Evolutionary conservation across 1,139 yeast genomes (phyloP), one percentile per base, ranked within the genome.

Genomic region (Pichia sp.): DNA sequence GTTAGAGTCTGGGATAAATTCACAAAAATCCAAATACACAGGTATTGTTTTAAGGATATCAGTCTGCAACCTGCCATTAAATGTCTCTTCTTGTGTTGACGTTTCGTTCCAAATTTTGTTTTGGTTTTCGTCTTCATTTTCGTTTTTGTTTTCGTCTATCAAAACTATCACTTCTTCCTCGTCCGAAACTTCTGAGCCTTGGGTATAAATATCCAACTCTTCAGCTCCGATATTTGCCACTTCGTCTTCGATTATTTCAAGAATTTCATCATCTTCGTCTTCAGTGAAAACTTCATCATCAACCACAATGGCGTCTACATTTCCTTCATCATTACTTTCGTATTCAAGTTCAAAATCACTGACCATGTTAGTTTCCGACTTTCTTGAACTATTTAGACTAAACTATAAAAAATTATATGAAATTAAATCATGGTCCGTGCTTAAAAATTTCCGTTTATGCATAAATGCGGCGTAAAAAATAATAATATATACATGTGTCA

Each of bases 1-100:
- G 23, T 16, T 16, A 16, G 23, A 16, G 2, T 31, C 10, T 8
- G 33, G 27, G 4, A 26, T n/a, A 5, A 47, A 27, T 29, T 50
- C 52, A 29, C 60, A 59, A 11, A 56, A 45, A 39, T 59, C 62
- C 34, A 59, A 46, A 44, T 55, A 57, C 5, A 57, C 47, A 4
- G 62, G 60, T 9, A 56, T 41, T 27, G 47, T 28, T 26, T 36
- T 31, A 31, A 31, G 7, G 7, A 8, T 31, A 31, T 31, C 33
- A 31, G 9, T 31, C 33, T 31, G 33, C 10, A 31, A 8, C 36
- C 11, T 11, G 7, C 2, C 36, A 34, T n/a, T 11, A 34, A n/a
- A 34, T 16, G 23, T 16, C 35, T 11, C 9, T 27, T 4, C 26
- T 27, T 27, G 34, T 31, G 33, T 31, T 31, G 33, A 7, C 10